A percentile compares a stretch with the other conserved stretches of the same genome.
phyloP scores from a whole-genome alignment of 805 yeast genomes.

The Saccharomycopsis schoenii region DNA sequence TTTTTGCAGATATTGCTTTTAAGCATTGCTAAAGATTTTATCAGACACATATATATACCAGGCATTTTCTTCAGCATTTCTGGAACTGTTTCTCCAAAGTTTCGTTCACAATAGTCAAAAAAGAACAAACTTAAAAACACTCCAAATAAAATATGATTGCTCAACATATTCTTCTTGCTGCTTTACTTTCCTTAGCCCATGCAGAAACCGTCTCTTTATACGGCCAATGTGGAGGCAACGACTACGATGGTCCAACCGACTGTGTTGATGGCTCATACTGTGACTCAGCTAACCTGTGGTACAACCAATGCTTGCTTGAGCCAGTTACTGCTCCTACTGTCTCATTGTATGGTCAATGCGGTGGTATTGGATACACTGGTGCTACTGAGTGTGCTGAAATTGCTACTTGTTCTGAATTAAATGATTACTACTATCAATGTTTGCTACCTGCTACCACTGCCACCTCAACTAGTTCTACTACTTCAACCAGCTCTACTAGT shows the following conservation, averaged over 20 bases:
- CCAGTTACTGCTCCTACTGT: slow-evolving; percentile 2
- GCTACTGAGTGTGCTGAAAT: slow-evolving; percentile 21
- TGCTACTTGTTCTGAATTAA: slow-evolving; percentile 21
- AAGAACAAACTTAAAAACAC: not conserved
- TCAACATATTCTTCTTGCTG: not conserved
- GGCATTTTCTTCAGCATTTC: too few relatives aligned
- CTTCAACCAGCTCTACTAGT: not conserved
- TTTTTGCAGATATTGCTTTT: too few relatives aligned
- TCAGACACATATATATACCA: too few relatives aligned
- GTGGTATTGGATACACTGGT: slow-evolving; percentile 20
- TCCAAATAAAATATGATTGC: not conserved
- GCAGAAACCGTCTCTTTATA: slow-evolving; percentile 8
- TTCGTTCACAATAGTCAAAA: not conserved
- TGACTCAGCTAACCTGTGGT: slow-evolving; percentile 21
- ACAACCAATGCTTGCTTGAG: slow-evolving; percentile 21
- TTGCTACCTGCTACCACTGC: not conserved
- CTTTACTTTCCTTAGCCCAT: not conserved
- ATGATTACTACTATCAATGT: slow-evolving; percentile 24
- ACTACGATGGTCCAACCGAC: slow-evolving; percentile 19
- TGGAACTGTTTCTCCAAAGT: too few relatives aligned
- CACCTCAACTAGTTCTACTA: not conserved
- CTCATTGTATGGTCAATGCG: slow-evolving; percentile 23
- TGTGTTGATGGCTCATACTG: slow-evolving; percentile 22
- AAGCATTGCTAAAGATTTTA: too few relatives aligned
- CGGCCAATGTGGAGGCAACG: slow-evolving; percentile 22